Conservation (phyloP, 805 yeast genomes). For the Candida lessepsii region DNA sequence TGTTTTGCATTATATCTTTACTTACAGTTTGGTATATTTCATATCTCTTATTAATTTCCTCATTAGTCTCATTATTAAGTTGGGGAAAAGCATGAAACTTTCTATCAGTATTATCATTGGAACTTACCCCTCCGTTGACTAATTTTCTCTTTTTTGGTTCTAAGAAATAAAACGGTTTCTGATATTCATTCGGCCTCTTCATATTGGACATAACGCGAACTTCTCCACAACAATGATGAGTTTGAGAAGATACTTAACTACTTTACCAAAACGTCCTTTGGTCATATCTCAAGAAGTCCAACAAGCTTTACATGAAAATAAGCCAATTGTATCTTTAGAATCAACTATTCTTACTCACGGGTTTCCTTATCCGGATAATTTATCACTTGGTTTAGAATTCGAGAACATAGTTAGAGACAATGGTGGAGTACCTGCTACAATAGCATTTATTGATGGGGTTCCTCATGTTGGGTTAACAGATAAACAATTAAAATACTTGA, state of each 20-base stretch:
- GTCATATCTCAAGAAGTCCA: conserved; percentile 50
- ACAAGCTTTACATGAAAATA: conserved; percentile 55
- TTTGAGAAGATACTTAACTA: background rate
- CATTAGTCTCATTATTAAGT: background rate
- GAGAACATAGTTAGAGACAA: conserved; percentile 56
- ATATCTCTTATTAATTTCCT: background rate
- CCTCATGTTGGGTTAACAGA: conserved; percentile 66
- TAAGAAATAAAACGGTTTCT: conserved; percentile 34
- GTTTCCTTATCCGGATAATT: conserved; percentile 74
- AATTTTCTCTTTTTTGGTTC: conserved; percentile 7
- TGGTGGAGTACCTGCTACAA: conserved; percentile 83
- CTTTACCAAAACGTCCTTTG: conserved; percentile 16
- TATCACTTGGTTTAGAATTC: conserved; percentile 68
- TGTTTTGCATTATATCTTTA: background rate
- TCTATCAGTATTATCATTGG: background rate
- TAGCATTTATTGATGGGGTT: conserved; percentile 70
- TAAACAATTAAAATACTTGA: conserved; percentile 50
- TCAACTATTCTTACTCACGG: conserved; percentile 91
- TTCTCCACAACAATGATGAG: too few relatives aligned
- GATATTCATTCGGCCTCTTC: conserved; percentile 19
- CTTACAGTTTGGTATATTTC: background rate
- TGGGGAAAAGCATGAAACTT: background rate
- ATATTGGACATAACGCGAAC: too few relatives aligned
- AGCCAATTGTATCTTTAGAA: conserved; percentile 80
- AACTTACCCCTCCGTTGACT: background rate